phyloP scores from a whole-genome alignment of 768 basidiomycete species.

The Auricularia auricula-judae region DNA sequence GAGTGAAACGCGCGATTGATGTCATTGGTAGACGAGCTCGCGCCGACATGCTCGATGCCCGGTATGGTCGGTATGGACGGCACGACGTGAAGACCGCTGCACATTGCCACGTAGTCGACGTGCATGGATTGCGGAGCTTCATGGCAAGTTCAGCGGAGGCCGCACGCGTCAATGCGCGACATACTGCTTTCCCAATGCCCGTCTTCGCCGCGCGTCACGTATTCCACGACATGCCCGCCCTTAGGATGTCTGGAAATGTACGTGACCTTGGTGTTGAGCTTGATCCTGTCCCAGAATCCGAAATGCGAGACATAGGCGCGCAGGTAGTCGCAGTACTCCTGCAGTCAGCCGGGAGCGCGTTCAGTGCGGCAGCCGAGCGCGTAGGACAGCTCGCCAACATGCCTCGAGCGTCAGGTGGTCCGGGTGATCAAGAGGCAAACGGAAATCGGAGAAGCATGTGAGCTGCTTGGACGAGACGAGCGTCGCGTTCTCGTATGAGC shows the following conservation, averaged over 20 bases:
- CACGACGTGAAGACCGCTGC: conserved; percentile 45
- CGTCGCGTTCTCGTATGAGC: conserved; percentile 38
- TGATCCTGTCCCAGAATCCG: conserved; percentile 26
- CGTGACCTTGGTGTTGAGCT: conserved; percentile 26
- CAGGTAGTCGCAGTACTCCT: conserved; percentile 44
- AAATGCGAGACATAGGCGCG: conserved; percentile 34
- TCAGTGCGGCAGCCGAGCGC: background rate
- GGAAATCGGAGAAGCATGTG: conserved; percentile 50
- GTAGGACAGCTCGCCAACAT: background rate
- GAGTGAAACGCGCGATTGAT: conserved; percentile 32
- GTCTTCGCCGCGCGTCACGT: conserved; percentile 15
- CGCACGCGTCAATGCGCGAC: conserved; percentile 1
- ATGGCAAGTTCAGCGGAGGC: background rate
- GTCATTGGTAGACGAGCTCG: conserved; percentile 8
- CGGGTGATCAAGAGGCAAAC: conserved; percentile 32
- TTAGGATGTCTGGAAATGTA: conserved; percentile 22
- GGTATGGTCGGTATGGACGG: conserved; percentile 40
- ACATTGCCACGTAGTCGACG: conserved; percentile 35
- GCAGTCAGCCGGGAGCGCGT: background rate
- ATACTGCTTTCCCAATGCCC: conserved; percentile 21
- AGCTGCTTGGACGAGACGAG: conserved; percentile 50
- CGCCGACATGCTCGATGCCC: conserved; percentile 31
- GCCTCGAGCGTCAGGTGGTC: conserved; percentile 39
- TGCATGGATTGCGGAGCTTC: conserved; percentile 21
- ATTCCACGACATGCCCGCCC: conserved; percentile 29